phyloP scores from a whole-genome alignment of 225 moss, liverwort and hornwort species.

The Marchantia polymorpha region DNA sequence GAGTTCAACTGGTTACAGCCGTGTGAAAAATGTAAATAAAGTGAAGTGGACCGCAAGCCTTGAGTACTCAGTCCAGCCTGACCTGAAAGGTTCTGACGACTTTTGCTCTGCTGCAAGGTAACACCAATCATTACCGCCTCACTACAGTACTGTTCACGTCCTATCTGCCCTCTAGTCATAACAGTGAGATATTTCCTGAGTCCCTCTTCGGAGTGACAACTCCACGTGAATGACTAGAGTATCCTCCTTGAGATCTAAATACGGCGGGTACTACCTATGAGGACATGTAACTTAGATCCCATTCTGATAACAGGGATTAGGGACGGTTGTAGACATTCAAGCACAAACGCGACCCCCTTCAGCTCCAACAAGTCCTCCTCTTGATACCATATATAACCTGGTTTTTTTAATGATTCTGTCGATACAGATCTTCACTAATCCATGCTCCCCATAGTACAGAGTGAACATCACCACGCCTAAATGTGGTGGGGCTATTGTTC shows the following conservation, averaged over 20 bases:
- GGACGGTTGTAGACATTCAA: slow-evolving; percentile 15
- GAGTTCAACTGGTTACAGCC: neutral
- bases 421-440: slow-evolving; percentile 21
- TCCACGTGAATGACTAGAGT: slow-evolving; percentile 5
- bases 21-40: neutral
- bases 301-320: slow-evolving; percentile 8
- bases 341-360: slow-evolving; percentile 10
- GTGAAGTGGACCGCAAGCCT: neutral
- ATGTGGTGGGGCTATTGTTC: slow-evolving; percentile 16
- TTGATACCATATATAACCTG: slow-evolving; percentile 16
- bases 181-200: neutral
- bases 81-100: neutral
- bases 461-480: slow-evolving; percentile 22
- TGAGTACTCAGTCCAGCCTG: neutral
- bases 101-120: neutral
- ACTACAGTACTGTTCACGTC: neutral
- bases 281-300: slow-evolving; percentile 20
- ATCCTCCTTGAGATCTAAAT: neutral
- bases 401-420: slow-evolving; percentile 6
- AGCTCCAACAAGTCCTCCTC: slow-evolving; percentile 11
- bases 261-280: neutral
- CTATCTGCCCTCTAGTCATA: neutral
- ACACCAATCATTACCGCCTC: neutral
- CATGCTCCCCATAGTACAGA: slow-evolving; percentile 31
- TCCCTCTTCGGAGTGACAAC: neutral